Conservation (phyloP, 306 rosid species). For the Trifolium fragiferum region DNA sequence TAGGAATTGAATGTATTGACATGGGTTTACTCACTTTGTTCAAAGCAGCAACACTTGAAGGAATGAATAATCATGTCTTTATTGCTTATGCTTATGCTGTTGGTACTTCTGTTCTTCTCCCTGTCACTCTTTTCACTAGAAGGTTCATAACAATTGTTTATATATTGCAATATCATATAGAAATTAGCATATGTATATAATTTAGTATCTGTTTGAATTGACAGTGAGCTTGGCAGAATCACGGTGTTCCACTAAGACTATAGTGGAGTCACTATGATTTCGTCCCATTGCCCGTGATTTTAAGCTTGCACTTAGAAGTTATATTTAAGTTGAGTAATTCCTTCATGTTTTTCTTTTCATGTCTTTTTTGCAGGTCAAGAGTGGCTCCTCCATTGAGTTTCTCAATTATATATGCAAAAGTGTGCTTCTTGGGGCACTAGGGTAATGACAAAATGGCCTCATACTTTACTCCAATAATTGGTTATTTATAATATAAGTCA, state of each 20-base stretch:
- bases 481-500: too few species aligned
- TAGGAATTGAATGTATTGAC: slow-evolving; percentile 66
- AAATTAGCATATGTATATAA: too few species aligned
- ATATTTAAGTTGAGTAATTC: background rate
- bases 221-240: background rate
- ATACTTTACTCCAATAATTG: too few species aligned
- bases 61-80: slow-evolving; percentile 86
- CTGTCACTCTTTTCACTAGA: slow-evolving; percentile 57
- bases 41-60: slow-evolving; percentile 75
- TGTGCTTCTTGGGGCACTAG: too few species aligned
- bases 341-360: slow-evolving; percentile 33
- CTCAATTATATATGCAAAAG: background rate
- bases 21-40: slow-evolving; percentile 74
- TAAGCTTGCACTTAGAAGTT: background rate
- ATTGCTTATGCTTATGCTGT: slow-evolving; percentile 79
- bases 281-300: background rate
- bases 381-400: slow-evolving; percentile 73
- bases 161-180: too few species aligned
- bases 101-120: slow-evolving; percentile 71
- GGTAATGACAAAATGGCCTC: too few species aligned
- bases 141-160: slow-evolving; percentile 39
- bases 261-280: background rate
- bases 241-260: background rate
- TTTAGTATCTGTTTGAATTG: background rate
- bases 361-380: slow-evolving; percentile 59